A percentile compares a stretch with the other conserved stretches of the same genome.
These are phyloP conservation scores for Phyllosticta citriasiana DNA, from an alignment of 2,329 filamentous ascomycete genomes.

Conservation along the genomic window DNA sequence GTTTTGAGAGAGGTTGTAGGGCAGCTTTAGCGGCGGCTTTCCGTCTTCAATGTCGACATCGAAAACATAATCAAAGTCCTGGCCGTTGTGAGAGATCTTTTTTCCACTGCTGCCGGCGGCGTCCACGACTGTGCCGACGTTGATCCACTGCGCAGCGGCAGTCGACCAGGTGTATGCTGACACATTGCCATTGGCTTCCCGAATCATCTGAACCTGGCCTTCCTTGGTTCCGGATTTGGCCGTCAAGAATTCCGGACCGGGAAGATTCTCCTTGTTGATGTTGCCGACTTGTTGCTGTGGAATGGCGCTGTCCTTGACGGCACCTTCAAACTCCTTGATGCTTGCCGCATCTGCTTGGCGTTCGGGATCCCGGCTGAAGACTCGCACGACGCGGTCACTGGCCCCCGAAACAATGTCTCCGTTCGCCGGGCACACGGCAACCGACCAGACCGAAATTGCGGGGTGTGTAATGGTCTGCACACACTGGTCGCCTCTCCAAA, in stretches of 20 bases:
- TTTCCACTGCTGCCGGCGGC: constrained; percentile 68
- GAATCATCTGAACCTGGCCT: constrained; percentile 88
- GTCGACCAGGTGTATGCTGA: constrained; percentile 83
- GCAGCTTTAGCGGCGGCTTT: constrained; percentile 84
- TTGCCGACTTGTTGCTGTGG: constrained; percentile 68
- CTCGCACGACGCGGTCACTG: constrained; percentile 74
- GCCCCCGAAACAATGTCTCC: constrained; percentile 92
- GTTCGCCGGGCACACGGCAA: constrained; percentile 69
- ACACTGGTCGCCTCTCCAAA: constrained; percentile 78
- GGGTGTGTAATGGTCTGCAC: constrained; percentile 95
- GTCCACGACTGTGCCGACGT: constrained; percentile 90
- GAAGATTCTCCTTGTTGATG: constrained; percentile 86
- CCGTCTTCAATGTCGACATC: constrained; percentile 95
- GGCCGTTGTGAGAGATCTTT: constrained; percentile 57
- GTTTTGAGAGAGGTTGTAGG: constrained; percentile 86
- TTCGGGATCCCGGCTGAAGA: constrained; percentile 67
- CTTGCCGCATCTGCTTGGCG: constrained; percentile 60
- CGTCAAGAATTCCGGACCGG: constrained; percentile 76
- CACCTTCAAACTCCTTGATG: constrained; percentile 66
- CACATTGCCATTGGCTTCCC: constrained; percentile 67
- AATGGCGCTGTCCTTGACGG: constrained; percentile 74
- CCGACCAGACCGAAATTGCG: constrained; percentile 90
- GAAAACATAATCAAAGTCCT: constrained; percentile 94
- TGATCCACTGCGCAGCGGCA: constrained; percentile 59
- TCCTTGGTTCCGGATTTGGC: constrained; percentile 86